These are phyloP conservation scores for Dunaliella sp. DNA, from an alignment of 139 green algal genomes.

Conservation along the genomic window DNA sequence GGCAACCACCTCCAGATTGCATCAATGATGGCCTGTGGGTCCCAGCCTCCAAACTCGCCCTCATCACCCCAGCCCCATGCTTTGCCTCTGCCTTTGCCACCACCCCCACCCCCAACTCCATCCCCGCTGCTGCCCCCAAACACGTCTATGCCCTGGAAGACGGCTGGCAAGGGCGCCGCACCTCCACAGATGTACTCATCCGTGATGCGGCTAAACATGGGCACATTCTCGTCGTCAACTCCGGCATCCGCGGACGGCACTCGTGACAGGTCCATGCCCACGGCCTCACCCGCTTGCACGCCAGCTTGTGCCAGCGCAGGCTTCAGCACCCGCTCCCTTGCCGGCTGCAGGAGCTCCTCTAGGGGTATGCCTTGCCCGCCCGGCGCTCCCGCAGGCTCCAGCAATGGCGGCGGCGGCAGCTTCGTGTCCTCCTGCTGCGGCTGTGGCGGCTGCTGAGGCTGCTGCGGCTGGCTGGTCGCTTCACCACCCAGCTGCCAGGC, in stretches of 20 bases:
- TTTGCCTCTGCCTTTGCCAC: neutral
- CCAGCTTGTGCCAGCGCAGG: neutral
- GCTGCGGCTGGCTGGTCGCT: too few relatives aligned
- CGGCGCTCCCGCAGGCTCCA: neutral
- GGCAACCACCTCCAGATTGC: slow-evolving; percentile 10
- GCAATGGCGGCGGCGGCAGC: neutral
- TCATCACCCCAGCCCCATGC: neutral
- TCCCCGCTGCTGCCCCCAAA: neutral
- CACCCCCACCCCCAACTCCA: neutral
- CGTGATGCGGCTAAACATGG: neutral
- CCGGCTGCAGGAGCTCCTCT: neutral
- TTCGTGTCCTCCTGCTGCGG: neutral
- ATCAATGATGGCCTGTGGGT: neutral
- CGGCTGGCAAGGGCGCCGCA: neutral
- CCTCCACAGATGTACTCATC: neutral
- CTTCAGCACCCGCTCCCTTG: neutral
- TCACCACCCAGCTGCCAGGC: too few relatives aligned
- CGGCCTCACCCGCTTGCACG: neutral
- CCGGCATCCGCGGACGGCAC: neutral
- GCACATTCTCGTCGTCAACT: neutral
- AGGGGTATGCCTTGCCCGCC: too few relatives aligned
- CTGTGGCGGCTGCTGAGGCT: neutral
- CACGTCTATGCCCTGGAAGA: neutral
- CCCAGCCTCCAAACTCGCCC: neutral
- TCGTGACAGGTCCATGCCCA: neutral